These are phyloP conservation scores for Pyronema domesticum DNA, from an alignment of 495 filamentous ascomycete genomes.

Conservation along the genomic window DNA sequence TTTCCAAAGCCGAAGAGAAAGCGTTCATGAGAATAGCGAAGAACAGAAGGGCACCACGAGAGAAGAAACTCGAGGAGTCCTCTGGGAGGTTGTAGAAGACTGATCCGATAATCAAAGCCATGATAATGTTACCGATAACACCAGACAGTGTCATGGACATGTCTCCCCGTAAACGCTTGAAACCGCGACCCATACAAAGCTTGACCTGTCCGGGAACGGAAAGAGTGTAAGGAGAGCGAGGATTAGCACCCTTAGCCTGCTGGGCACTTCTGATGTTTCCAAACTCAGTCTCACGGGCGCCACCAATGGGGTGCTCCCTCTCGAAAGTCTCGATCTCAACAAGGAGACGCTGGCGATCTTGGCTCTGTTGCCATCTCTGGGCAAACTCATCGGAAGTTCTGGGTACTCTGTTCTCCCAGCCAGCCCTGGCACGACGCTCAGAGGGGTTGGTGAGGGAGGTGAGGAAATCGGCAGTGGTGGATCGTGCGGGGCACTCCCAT, in stretches of 20 bases:
- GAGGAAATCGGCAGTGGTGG: conserved; percentile 64
- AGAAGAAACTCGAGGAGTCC: conserved; percentile 53
- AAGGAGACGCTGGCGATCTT: conserved; percentile 46
- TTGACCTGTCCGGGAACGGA: conserved; percentile 52
- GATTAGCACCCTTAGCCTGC: conserved; percentile 43
- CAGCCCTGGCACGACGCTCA: conserved; percentile 45
- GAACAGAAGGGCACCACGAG: conserved; percentile 67
- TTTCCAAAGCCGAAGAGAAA: conserved; percentile 61
- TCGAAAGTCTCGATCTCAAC: conserved; percentile 37
- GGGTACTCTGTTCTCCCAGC: conserved; percentile 48
- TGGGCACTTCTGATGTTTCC: conserved; percentile 45
- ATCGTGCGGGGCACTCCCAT: conserved; percentile 52
- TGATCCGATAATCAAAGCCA: conserved; percentile 61
- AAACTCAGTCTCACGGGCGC: conserved; percentile 31
- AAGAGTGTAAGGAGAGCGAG: conserved; percentile 58
- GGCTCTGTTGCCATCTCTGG: conserved; percentile 44
- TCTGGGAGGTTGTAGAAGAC: conserved; percentile 61
- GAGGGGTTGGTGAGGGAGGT: conserved; percentile 58
- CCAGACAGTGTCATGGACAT: conserved; percentile 49
- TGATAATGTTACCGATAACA: conserved; percentile 50
- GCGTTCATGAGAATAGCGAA: conserved; percentile 78
- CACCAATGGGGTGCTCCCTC: conserved; percentile 15
- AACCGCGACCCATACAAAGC: conserved; percentile 61
- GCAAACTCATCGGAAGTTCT: conserved; percentile 63
- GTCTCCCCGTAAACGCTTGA: conserved; percentile 48